These are phyloP conservation scores for Chaetomium tenue DNA, from an alignment of 495 filamentous ascomycete species.

Conservation along the genomic window DNA sequence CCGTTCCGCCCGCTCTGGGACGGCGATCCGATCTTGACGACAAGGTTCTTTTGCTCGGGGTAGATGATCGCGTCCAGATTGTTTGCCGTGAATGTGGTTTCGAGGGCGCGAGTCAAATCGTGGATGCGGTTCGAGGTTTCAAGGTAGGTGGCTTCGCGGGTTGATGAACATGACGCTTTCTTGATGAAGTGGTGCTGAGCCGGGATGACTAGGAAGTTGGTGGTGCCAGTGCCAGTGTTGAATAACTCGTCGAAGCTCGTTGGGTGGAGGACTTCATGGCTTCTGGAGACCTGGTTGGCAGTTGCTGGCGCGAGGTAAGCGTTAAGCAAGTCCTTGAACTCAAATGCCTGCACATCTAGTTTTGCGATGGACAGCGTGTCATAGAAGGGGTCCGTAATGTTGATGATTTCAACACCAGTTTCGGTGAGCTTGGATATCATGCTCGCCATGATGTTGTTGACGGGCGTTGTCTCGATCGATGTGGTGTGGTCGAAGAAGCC, in stretches of 20 bases:
- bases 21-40: slow-evolving; percentile 55
- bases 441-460: slow-evolving; percentile 48
- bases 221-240: slow-evolving; percentile 27
- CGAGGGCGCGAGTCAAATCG: slow-evolving; percentile 47
- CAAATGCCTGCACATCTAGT: slow-evolving; percentile 58
- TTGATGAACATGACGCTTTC: slow-evolving; percentile 49
- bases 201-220: slow-evolving; percentile 56
- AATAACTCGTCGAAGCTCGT: slow-evolving; percentile 48
- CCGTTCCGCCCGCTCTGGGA: slow-evolving; percentile 62
- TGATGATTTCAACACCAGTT: slow-evolving; percentile 44
- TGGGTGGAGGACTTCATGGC: slow-evolving; percentile 33
- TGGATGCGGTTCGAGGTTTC: slow-evolving; percentile 44
- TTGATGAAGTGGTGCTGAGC: slow-evolving; percentile 54
- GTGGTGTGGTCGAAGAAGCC: slow-evolving; percentile 50
- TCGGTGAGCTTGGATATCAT: slow-evolving; percentile 36
- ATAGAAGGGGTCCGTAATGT: slow-evolving; percentile 52
- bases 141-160: slow-evolving; percentile 47
- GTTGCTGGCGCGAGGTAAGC: slow-evolving; percentile 44
- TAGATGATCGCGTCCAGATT: slow-evolving; percentile 60
- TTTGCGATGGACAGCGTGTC: slow-evolving; percentile 46
- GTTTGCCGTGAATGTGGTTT: slow-evolving; percentile 48
- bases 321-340: slow-evolving; percentile 54
- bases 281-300: too few relatives aligned
- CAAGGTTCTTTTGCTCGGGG: slow-evolving; percentile 63
- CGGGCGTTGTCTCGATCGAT: slow-evolving; percentile 51